Conservation (phyloP, 2,329 filamentous ascomycete species). For the Raffaelea ambrosiae region DNA sequence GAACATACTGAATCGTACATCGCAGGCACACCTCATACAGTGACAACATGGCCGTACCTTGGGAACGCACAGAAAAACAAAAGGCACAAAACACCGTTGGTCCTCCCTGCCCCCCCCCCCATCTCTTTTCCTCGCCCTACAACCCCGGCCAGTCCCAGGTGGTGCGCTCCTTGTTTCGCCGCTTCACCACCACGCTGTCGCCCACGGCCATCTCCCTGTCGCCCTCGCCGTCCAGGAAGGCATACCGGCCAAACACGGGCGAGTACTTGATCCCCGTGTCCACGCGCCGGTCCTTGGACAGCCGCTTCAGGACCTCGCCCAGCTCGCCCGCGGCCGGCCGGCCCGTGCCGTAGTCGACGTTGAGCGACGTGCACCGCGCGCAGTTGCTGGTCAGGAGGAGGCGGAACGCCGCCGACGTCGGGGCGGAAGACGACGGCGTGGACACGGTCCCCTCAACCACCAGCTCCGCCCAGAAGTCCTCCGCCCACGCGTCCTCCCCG, state of each 20-base stretch:
- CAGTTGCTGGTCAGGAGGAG: conserved; percentile 62
- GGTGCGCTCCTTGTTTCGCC: conserved; percentile 40
- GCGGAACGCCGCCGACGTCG: conserved; percentile 14
- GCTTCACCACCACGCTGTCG: conserved; percentile 45
- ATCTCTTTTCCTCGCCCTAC: not conserved
- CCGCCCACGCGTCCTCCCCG: conserved; percentile 52
- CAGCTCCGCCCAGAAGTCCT: conserved; percentile 65
- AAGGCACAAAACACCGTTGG: too few relatives aligned
- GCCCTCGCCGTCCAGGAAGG: conserved; percentile 38
- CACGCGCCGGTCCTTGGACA: conserved; percentile 62
- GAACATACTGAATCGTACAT: not conserved
- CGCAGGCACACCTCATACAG: too few relatives aligned
- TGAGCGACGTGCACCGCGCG: conserved; percentile 58
- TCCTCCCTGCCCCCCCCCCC: not conserved
- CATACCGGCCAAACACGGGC: conserved; percentile 67
- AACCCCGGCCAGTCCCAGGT: conserved; percentile 40
- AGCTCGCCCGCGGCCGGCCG: conserved; percentile 44
- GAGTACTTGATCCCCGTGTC: conserved; percentile 59
- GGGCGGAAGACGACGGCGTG: too few relatives aligned
- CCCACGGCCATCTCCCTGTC: conserved; percentile 40
- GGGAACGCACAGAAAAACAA: too few relatives aligned
- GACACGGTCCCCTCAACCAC: conserved; percentile 32
- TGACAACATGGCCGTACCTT: too few relatives aligned
- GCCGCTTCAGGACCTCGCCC: conserved; percentile 57
- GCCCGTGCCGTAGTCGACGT: conserved; percentile 63